A percentile compares a stretch with the other conserved stretches of the same genome.
Conservation (phyloP, 2,329 filamentous ascomycete genomes). For the Hansfordia pulvinata region DNA sequence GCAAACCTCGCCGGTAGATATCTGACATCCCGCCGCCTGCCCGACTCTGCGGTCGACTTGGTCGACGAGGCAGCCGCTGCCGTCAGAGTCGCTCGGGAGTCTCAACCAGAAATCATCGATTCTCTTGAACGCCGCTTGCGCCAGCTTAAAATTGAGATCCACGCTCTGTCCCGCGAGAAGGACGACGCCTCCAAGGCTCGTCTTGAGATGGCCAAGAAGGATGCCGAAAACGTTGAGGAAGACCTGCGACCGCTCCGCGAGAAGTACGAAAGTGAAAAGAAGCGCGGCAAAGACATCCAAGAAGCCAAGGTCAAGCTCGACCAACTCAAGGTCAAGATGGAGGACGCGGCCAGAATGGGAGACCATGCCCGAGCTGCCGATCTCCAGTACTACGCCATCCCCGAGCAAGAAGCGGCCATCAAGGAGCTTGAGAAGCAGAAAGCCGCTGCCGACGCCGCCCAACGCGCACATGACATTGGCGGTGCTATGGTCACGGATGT, state of each 20-base stretch:
- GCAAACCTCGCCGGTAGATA: constrained; percentile 90
- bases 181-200: constrained; percentile 83
- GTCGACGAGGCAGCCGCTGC: constrained; percentile 94
- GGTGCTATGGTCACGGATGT: constrained; percentile 79
- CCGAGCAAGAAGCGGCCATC: constrained; percentile 75
- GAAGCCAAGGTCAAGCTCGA: constrained; percentile 93
- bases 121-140: constrained; percentile 81
- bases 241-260: constrained; percentile 83
- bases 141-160: constrained; percentile 94
- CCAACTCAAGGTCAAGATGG: constrained; percentile 76
- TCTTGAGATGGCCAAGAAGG: constrained; percentile 70
- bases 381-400: constrained; percentile 93
- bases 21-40: constrained; percentile 77
- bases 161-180: constrained; percentile 84
- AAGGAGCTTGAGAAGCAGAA: constrained; percentile 71
- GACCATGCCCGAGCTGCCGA: constrained; percentile 84
- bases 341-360: constrained; percentile 79
- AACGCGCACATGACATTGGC: constrained; percentile 42
- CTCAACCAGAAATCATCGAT: constrained; percentile 90
- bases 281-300: constrained; percentile 82
- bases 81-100: constrained; percentile 91
- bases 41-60: constrained; percentile 91
- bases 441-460: constrained; percentile 58
- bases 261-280: constrained; percentile 90
- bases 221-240: constrained; percentile 89